Evolutionary conservation across 129 eudicot genomes (phyloP).

Genomic region (Mikania micrantha): DNA sequence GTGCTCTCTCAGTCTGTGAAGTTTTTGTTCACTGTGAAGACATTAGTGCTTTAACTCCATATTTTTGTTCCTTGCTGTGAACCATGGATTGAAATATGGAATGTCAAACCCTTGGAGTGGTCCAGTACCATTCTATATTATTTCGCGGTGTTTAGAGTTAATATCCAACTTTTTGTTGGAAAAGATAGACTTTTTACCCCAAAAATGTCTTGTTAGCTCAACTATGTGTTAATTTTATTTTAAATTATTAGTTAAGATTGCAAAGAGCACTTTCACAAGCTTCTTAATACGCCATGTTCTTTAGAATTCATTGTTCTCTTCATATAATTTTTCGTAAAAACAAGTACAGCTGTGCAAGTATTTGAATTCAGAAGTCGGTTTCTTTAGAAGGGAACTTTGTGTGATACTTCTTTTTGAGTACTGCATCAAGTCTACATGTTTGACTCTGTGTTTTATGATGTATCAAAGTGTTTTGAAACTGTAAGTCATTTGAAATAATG

Average conservation of each 20-base stretch:
- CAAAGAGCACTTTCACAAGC: not conserved
- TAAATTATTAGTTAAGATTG: not conserved
- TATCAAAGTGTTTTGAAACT: not conserved
- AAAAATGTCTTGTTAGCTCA: not conserved
- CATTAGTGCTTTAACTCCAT: constrained; percentile 48
- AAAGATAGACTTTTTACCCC: not conserved
- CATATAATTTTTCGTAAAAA: not conserved
- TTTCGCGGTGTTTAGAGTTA: not conserved
- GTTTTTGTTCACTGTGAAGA: constrained; percentile 72
- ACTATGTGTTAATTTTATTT: not conserved
- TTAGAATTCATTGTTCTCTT: not conserved
- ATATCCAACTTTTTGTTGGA: not conserved
- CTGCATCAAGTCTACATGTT: not conserved
- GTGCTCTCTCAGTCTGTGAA: constrained; percentile 70
- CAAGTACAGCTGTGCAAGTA: not conserved
- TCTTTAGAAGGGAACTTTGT: not conserved
- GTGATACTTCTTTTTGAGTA: not conserved
- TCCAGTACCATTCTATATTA: constrained; percentile 4
- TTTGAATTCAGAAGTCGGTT: not conserved
- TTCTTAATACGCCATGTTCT: not conserved
- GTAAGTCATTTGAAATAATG: not conserved
- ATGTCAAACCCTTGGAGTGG: constrained; percentile 16
- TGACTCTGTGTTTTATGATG: not conserved
- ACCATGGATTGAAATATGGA: constrained; percentile 25
- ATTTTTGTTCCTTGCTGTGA: constrained; percentile 31